A percentile compares a stretch with the other conserved stretches of the same genome.
phyloP scores from a whole-genome alignment of 257 asterid genomes.

The Salvia hispanica region DNA sequence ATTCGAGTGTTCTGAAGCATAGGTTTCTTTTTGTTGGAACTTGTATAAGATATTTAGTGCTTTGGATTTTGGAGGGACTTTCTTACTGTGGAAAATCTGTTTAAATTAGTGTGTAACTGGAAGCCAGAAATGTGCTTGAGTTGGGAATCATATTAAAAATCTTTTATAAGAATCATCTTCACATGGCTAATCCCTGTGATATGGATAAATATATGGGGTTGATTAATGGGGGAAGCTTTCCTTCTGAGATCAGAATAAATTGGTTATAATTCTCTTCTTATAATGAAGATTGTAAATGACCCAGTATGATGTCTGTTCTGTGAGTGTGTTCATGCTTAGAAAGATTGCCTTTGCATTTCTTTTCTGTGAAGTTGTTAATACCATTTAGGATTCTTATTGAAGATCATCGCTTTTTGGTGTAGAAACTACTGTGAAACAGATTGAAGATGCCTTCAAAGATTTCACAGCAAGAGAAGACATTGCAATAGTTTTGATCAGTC shows the following conservation, averaged over 20 bases:
- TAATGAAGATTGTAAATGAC: not conserved
- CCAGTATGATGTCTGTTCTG: not conserved
- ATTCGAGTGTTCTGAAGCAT: not conserved
- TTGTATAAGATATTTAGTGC: not conserved
- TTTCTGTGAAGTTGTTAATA: not conserved
- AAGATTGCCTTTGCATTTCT: not conserved
- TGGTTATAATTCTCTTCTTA: not conserved
- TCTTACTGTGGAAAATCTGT: too few species aligned
- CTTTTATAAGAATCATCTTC: not conserved
- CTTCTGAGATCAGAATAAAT: not conserved
- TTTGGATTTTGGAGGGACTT: not conserved
- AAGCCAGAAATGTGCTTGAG: not conserved
- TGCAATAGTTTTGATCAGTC: constrained; percentile 88
- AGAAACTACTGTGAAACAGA: constrained; percentile 83
- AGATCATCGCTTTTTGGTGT: constrained; percentile 32
- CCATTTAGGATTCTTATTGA: constrained; percentile 16
- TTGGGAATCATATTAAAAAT: not conserved
- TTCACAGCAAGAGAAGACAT: constrained; percentile 85
- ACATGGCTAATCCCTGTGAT: not conserved
- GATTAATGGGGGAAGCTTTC: not conserved
- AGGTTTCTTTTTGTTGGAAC: not conserved
- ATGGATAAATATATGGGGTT: not conserved
- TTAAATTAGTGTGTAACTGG: not conserved
- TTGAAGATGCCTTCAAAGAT: constrained; percentile 90
- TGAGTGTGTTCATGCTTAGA: constrained; percentile 8